phyloP scores from a whole-genome alignment of 139 green algal species.

The Pycnococcus provasolii region DNA sequence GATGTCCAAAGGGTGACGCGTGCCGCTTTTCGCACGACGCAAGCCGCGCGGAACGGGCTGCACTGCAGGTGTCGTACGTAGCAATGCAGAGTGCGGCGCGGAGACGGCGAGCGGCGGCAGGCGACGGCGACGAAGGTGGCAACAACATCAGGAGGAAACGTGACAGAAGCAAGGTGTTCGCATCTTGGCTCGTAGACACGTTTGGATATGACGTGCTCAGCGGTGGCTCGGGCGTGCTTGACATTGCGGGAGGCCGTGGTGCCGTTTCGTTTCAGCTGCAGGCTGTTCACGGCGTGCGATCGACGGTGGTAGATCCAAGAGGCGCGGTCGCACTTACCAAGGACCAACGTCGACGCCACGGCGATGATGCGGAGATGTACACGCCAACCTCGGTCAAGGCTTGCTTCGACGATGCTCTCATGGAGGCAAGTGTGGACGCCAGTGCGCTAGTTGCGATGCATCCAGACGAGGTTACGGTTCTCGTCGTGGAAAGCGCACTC shows the following conservation, averaged over 20 bases:
- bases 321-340: conserved; percentile 39
- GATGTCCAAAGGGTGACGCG: conserved; percentile 33
- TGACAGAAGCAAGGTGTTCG: conserved; percentile 45
- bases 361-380: conserved; percentile 9
- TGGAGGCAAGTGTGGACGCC: conserved; percentile 1
- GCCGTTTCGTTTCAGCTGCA: conserved; percentile 49
- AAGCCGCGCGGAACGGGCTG: neutral
- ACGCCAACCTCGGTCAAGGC: neutral
- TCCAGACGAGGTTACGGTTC: conserved; percentile 36
- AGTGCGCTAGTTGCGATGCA: conserved; percentile 34
- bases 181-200: conserved; percentile 40
- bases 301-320: conserved; percentile 52
- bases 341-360: neutral
- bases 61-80: conserved; percentile 11
- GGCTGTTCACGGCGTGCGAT: conserved; percentile 29
- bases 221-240: conserved; percentile 43
- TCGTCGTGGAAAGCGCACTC: conserved; percentile 33
- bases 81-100: conserved; percentile 1
- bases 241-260: conserved; percentile 49
- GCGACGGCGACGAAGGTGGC: conserved; percentile 11
- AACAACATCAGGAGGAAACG: conserved; percentile 4
- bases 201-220: conserved; percentile 38
- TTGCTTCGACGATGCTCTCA: neutral
- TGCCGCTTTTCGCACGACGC: conserved; percentile 37
- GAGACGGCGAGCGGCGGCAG: neutral